A percentile compares a stretch with the other conserved stretches of the same genome.
Evolutionary conservation across 352 stramenopile genomes (phyloP).

Genomic region (Phytophthora foliorum): DNA sequence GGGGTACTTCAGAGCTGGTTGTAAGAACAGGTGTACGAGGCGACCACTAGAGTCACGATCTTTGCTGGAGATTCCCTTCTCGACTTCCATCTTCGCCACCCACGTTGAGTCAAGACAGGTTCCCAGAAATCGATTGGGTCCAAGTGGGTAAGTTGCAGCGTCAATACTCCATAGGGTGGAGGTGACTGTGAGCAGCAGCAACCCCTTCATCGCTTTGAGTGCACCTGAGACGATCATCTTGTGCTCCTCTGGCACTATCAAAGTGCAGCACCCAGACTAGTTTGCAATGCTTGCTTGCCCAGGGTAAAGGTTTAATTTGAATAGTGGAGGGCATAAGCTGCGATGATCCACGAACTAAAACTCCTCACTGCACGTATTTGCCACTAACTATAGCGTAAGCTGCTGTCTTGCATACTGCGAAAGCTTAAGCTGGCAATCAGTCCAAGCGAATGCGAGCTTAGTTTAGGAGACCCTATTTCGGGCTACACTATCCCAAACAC

Average conservation of each 20-base stretch:
- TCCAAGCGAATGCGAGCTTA: too few species aligned
- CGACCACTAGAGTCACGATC: conserved; percentile 37
- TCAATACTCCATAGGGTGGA: background rate
- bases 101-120: conserved; percentile 52
- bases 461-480: background rate
- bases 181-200: conserved; percentile 9
- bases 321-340: background rate
- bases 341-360: too few species aligned
- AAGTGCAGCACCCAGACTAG: background rate
- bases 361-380: too few species aligned
- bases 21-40: conserved; percentile 53
- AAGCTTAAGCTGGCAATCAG: too few species aligned
- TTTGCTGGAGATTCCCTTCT: conserved; percentile 26
- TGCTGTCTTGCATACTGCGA: background rate
- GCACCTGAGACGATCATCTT: background rate
- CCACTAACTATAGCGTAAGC: background rate
- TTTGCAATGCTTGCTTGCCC: background rate
- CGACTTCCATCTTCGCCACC: conserved; percentile 40
- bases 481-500: background rate
- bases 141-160: conserved; percentile 15
- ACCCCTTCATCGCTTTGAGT: conserved; percentile 5
- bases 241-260: background rate
- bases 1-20: conserved; percentile 37
- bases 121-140: conserved; percentile 56
- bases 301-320: background rate